These are phyloP conservation scores for Spergularia marina DNA, from an alignment of 148 eudicot genomes.

Conservation along the genomic window DNA sequence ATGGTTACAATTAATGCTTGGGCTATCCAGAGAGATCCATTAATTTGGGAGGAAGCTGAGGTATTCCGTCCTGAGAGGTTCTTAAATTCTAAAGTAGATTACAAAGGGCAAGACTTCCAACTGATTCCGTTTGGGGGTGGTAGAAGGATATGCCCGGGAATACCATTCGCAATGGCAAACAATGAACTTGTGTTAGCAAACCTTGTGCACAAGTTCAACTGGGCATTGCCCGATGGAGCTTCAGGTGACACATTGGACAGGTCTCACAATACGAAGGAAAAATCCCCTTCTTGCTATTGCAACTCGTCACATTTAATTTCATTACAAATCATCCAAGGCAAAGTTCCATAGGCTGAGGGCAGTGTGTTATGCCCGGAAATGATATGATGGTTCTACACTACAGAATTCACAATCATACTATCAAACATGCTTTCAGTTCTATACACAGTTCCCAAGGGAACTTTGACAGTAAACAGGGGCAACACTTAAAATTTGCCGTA, in stretches of 20 bases:
- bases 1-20: conserved; percentile 25
- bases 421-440: too few species aligned
- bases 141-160: conserved; percentile 40
- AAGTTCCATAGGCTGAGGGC: too few species aligned
- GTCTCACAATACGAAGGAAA: conserved; percentile 29
- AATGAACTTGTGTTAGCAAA: conserved; percentile 38
- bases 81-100: conserved; percentile 18
- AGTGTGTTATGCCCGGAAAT: too few species aligned
- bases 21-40: conserved; percentile 32
- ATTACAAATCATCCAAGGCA: too few species aligned
- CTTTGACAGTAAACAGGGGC: too few species aligned
- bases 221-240: conserved; percentile 30
- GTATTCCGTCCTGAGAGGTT: conserved; percentile 34
- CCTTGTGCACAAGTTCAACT: conserved; percentile 33
- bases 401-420: too few species aligned
- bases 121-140: conserved; percentile 42
- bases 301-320: neutral
- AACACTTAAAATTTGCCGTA: too few species aligned
- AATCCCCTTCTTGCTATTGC: conserved; percentile 14
- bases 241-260: conserved; percentile 31
- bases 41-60: conserved; percentile 30
- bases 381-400: too few species aligned
- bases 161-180: conserved; percentile 18
- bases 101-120: conserved; percentile 33
- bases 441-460: too few species aligned